A percentile compares a stretch with the other conserved stretches of the same genome.
Conservation (phyloP, 495 filamentous ascomycete species). For the Aspergillus homomorphus region DNA sequence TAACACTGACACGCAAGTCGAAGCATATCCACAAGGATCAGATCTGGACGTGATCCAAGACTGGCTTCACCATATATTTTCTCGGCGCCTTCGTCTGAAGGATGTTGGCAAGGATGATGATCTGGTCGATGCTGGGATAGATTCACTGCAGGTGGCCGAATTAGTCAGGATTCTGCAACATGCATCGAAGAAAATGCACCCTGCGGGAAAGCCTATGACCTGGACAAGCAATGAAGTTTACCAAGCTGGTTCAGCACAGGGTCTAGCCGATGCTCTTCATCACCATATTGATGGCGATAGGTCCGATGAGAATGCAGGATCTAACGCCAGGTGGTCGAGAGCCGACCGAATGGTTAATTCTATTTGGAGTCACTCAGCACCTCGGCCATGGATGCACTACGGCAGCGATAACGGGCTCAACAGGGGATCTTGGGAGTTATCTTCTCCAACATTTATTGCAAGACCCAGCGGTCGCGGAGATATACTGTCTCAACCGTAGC, state of each 20-base stretch:
- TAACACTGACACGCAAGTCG: background rate
- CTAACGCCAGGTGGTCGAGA: background rate
- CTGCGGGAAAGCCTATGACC: background rate
- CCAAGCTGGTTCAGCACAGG: background rate
- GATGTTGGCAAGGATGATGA: background rate
- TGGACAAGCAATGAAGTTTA: background rate
- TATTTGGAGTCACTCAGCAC: constrained; percentile 1
- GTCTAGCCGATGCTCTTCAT: background rate
- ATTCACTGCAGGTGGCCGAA: constrained; percentile 1
- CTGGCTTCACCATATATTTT: background rate
- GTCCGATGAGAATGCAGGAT: background rate
- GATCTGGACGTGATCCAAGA: background rate
- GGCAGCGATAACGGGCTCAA: constrained; percentile 54
- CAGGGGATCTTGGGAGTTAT: constrained; percentile 57
- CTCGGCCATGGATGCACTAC: background rate
- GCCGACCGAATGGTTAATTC: background rate
- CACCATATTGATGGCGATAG: background rate
- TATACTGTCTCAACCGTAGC: constrained; percentile 56
- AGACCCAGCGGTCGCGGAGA: constrained; percentile 35
- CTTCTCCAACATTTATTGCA: constrained; percentile 47
- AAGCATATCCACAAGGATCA: background rate
- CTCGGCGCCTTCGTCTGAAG: background rate
- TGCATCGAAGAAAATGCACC: background rate
- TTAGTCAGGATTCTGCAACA: background rate
- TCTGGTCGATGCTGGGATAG: background rate